phyloP scores from a whole-genome alignment of 2,329 filamentous ascomycete genomes.

The Alternaria longipes region DNA sequence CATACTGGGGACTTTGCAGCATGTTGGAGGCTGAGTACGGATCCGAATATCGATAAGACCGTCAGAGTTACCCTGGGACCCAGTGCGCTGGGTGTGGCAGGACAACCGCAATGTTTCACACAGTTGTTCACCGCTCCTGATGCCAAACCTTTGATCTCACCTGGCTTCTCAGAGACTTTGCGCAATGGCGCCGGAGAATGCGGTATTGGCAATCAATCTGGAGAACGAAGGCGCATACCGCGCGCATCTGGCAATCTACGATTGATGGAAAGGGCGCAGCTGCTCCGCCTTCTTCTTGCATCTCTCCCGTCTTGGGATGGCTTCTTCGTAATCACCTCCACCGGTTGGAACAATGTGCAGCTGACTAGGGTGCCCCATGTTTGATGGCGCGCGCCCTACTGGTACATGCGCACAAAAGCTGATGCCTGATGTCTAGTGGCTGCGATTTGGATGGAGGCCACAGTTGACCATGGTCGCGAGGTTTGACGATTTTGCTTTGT shows the following conservation, averaged over 20 bases:
- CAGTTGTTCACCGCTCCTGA: conserved; percentile 13
- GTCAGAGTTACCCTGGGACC: conserved; percentile 23
- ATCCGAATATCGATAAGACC: conserved; percentile 22
- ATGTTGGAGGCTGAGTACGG: conserved; percentile 15
- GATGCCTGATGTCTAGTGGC: conserved; percentile 27
- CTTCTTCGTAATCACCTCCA: conserved; percentile 36
- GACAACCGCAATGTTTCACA: conserved; percentile 13
- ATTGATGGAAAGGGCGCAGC: conserved; percentile 36
- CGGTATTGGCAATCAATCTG: background rate
- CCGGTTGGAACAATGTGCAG: conserved; percentile 32
- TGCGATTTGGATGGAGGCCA: background rate
- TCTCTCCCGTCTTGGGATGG: conserved; percentile 34
- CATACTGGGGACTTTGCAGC: conserved; percentile 4
- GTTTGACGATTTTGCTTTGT: background rate
- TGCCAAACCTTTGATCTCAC: background rate
- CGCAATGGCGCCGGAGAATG: background rate
- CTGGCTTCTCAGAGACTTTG: background rate
- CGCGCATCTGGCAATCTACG: conserved; percentile 15
- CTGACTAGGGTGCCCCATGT: conserved; percentile 32
- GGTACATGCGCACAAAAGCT: conserved; percentile 24
- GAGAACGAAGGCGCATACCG: conserved; percentile 5
- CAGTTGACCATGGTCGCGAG: background rate
- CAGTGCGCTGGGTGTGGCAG: conserved; percentile 6
- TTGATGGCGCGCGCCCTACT: conserved; percentile 40
- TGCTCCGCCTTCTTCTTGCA: conserved; percentile 39